Evolutionary conservation across 208 protist species (phyloP), one percentile per base, ranked within the genome.

Genomic region (Trypanosoma lewisi): DNA sequence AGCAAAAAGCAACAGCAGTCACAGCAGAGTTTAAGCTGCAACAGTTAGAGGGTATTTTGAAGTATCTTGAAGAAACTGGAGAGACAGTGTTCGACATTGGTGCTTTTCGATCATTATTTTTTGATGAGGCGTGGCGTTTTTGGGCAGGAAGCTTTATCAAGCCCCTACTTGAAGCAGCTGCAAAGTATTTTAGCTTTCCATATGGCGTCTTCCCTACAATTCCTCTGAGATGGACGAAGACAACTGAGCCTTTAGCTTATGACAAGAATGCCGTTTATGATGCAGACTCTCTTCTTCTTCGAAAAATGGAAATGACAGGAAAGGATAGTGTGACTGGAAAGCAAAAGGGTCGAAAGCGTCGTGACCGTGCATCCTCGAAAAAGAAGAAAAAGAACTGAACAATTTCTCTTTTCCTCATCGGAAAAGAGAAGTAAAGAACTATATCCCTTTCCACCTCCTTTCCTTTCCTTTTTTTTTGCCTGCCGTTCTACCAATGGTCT

Each of bases 221-320:
- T 41, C 74, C 82, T 16, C 55, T 74, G 16, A 23, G 68, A 2
- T 87, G 82, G 82, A 41, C 52, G 27, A 72, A 70, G 16, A 42
- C 39, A 19, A 59, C 65, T 3, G 74, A 61, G 34, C 71, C 72
- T 7, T 25, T 83, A n/a, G 50, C 74, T 3, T 87, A 71, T 36
- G 57, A 79, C 30, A 23, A 39, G 6, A n/a, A 59, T 59, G 57
- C 36, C 7, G 58, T 77, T 23, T 59, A 73, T 11, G 80, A 87
- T 64, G 67, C 80, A 4, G 77, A 87, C 55, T 66, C 77, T 16
- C 58, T 83, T 49, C 68, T 87, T 39, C 51, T 87, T 41, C 73
- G 66, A 33, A 67, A 81, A 30, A 44, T 73, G 7, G 80, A 87
- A 64, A 30, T 60, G n/a, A 33, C 37, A 28, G 72, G 68, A 27